Evolutionary conservation across 2,329 filamentous ascomycete genomes (phyloP).

Genomic region (Colletotrichum sp.): DNA sequence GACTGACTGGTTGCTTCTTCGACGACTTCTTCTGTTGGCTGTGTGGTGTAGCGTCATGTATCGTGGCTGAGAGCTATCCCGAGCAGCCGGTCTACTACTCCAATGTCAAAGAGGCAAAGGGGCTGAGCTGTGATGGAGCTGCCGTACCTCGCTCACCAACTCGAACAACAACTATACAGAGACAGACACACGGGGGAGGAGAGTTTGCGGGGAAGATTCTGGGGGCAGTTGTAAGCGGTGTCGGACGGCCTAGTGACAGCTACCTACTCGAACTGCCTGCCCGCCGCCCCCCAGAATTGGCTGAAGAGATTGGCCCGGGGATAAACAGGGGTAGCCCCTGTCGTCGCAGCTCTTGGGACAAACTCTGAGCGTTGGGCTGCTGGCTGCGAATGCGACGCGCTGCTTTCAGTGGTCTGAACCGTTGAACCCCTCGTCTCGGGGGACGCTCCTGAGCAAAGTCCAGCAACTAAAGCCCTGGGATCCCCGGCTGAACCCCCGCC

Average conservation of each 20-base stretch:
- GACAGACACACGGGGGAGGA: neutral
- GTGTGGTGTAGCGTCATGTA: neutral
- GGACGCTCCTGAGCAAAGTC: neutral
- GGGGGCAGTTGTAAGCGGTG: constrained; percentile 11
- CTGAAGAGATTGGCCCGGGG: neutral
- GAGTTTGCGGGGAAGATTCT: neutral
- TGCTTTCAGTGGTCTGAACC: neutral
- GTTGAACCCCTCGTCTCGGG: constrained; percentile 10
- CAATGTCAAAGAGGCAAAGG: neutral
- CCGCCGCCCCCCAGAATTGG: neutral
- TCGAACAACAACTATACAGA: neutral
- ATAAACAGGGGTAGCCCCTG: neutral
- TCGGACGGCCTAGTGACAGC: neutral
- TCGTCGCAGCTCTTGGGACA: neutral
- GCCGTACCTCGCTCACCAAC: neutral
- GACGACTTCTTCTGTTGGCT: neutral
- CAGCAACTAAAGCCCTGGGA: neutral
- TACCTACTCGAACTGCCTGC: neutral
- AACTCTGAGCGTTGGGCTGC: neutral
- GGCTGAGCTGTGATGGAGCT: neutral
- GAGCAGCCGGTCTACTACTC: neutral
- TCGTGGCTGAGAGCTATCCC: neutral
- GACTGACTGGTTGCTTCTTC: neutral
- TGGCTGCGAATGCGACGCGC: neutral
- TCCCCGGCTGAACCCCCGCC: neutral